Conservation (phyloP, 306 rosid genomes). For the Cajanus cajan region DNA sequence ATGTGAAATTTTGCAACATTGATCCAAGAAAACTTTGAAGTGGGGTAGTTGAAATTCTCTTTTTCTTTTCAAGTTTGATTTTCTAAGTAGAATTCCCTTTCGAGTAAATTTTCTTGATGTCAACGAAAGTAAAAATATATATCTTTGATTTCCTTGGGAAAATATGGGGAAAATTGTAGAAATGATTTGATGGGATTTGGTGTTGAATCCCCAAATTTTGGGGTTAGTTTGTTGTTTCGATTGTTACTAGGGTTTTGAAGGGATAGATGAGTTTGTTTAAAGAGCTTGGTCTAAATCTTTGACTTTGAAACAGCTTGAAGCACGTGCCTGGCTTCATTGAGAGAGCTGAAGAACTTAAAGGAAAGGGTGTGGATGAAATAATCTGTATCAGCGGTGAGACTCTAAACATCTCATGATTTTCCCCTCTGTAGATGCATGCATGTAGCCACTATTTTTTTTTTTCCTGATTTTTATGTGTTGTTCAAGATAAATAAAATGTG, state of each 20-base stretch:
- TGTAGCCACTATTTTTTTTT: no score
- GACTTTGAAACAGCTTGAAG: conserved; percentile 54
- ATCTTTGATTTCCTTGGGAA: no score
- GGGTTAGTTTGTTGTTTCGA: not conserved
- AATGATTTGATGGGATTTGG: not conserved
- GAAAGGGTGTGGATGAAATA: conserved; percentile 73
- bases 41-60: no score
- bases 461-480: not conserved
- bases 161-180: no score
- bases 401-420: not conserved
- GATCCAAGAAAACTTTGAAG: no score
- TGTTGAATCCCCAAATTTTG: not conserved
- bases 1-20: no score
- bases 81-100: no score
- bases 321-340: conserved; percentile 87
- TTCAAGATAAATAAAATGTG: not conserved
- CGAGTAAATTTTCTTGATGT: no score
- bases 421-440: not conserved
- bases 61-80: no score
- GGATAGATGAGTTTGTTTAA: no score
- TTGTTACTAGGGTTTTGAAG: no score
- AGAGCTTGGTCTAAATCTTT: not conserved
- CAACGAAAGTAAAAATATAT: no score
- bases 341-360: conserved; percentile 65
- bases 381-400: conserved; percentile 70